phyloP scores from a whole-genome alignment of 257 asterid species.

The Capsicum pubescens region DNA sequence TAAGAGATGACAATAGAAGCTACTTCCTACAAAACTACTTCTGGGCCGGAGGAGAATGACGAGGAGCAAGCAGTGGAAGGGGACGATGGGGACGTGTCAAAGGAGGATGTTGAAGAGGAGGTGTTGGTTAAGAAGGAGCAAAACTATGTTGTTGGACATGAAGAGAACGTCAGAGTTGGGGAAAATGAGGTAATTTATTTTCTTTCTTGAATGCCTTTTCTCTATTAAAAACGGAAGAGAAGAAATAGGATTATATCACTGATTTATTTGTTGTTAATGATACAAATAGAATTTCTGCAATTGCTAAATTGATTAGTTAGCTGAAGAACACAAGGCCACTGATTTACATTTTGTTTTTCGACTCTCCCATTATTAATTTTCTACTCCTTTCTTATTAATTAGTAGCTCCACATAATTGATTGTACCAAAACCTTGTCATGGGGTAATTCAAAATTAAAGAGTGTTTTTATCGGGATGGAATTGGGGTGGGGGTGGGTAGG shows the following conservation, averaged over 20 bases:
- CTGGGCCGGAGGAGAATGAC: neutral
- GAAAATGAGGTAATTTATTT: neutral
- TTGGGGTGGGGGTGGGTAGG: neutral
- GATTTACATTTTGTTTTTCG: neutral
- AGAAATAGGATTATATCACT: neutral
- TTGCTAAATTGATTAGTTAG: neutral
- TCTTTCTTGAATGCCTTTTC: neutral
- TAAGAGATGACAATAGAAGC: neutral
- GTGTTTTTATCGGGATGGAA: neutral
- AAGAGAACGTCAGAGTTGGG: neutral
- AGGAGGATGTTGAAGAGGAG: slow-evolving; percentile 1
- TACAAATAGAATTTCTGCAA: neutral
- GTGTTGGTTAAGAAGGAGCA: neutral
- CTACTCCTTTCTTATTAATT: neutral
- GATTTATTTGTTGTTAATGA: neutral
- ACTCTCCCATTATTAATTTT: neutral
- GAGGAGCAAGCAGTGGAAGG: neutral
- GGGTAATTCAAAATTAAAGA: neutral
- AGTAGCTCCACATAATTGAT: neutral
- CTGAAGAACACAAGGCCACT: neutral
- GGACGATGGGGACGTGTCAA: neutral
- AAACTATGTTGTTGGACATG: neutral
- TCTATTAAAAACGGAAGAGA: neutral
- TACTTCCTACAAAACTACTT: neutral
- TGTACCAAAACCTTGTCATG: neutral